Evolutionary conservation across 2,329 filamentous ascomycete species (phyloP).

Genomic region (Capronia epimyces): DNA sequence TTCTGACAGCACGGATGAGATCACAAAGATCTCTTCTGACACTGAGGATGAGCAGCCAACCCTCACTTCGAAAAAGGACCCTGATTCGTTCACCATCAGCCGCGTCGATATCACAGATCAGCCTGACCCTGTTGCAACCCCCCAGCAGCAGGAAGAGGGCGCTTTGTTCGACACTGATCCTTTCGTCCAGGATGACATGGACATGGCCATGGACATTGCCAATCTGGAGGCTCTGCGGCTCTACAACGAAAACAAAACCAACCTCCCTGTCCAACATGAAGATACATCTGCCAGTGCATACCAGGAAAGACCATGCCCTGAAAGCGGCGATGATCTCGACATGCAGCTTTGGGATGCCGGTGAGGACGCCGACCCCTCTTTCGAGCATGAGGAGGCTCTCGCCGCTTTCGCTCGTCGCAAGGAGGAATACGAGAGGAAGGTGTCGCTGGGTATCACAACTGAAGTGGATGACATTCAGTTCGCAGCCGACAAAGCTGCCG

Average conservation of each 20-base stretch:
- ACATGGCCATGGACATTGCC: not conserved
- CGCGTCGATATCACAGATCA: not conserved
- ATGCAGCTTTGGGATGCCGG: conserved; percentile 9
- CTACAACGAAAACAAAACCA: conserved; percentile 13
- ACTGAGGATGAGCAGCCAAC: not conserved
- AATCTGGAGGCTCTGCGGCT: conserved; percentile 7
- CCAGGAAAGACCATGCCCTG: not conserved
- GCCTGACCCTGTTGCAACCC: not conserved
- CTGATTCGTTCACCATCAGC: not conserved
- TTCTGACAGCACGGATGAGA: not conserved
- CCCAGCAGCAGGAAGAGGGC: not conserved
- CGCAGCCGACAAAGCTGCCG: conserved; percentile 10
- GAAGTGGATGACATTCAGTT: conserved; percentile 19
- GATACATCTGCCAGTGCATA: not conserved
- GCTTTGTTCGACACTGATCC: not conserved
- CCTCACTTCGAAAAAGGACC: not conserved
- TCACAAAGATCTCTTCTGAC: too few relatives aligned
- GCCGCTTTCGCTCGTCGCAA: conserved; percentile 13
- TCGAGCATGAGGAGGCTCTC: not conserved
- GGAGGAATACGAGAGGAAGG: conserved; percentile 13
- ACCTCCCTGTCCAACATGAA: not conserved
- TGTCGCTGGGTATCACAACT: conserved; percentile 3
- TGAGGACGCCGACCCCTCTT: conserved; percentile 3
- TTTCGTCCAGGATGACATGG: not conserved
- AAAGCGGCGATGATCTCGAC: conserved; percentile 6